These are phyloP conservation scores for Arthrobotrys sinensis DNA, from an alignment of 2,329 filamentous ascomycete genomes.

Conservation along the genomic window DNA sequence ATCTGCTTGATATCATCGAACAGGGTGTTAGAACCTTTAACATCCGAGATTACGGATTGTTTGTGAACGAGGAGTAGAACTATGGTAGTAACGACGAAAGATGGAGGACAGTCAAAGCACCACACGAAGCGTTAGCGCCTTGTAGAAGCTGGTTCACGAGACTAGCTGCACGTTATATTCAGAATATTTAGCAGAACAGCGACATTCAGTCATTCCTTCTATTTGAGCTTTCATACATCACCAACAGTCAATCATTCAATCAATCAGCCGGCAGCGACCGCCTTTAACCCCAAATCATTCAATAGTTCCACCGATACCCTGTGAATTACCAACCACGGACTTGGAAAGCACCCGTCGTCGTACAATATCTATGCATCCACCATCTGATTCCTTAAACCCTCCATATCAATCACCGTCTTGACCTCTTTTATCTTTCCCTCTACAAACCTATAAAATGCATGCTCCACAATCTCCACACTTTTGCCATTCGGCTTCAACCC, in stretches of 20 bases:
- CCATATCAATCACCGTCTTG: conserved; percentile 56
- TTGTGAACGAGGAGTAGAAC: conserved; percentile 58
- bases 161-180: not conserved
- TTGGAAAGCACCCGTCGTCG: not conserved
- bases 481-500: conserved; percentile 37
- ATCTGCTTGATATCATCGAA: conserved; percentile 59
- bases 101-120: not conserved
- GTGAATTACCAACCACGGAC: not conserved
- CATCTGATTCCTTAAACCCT: conserved; percentile 47
- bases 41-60: conserved; percentile 62
- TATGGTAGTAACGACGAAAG: not conserved
- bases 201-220: conserved; percentile 2
- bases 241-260: conserved; percentile 30
- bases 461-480: conserved; percentile 46
- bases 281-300: not conserved
- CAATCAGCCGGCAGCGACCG: not conserved
- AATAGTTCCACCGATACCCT: not conserved
- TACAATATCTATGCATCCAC: not conserved
- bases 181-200: not conserved
- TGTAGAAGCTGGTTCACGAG: too few relatives aligned
- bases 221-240: not conserved
- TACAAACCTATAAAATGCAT: conserved; percentile 52
- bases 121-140: too few relatives aligned
- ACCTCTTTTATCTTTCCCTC: conserved; percentile 48
- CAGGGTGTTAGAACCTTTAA: conserved; percentile 55